Base-by-base conservation (phyloP, 202 grass and related monocot genomes). In the Zoysia matrella region DNA sequence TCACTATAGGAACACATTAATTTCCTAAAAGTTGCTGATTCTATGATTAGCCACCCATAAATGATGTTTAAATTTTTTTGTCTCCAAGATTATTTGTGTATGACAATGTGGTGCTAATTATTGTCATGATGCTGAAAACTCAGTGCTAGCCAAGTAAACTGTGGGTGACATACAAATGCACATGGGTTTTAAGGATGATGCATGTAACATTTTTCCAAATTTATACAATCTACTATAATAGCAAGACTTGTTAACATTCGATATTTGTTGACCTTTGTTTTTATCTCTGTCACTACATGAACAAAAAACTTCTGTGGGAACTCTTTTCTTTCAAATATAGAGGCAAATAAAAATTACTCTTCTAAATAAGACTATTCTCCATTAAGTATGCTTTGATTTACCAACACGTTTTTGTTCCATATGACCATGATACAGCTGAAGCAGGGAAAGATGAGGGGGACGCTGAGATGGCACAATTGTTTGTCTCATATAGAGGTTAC, bases 401-500 rank as follows among this genome's bases (percentile, higher is more conserved):
- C 66, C n/a, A 66, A 15, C 48, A 51, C 39, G 76, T 36, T 36
- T 36, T 36, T 72, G 14, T 65, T 86, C 56, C 46, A 81, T 75
- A 64, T 78, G 86, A 64, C 50, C 52, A 81, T 73, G 50, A 64
- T 47, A 56, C 88, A 89, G 86, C 49, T 63, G 94, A 97, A 77
- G 76, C 83, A 58, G 77, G 40, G 42, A 77, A 85, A 75, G 88
- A 89, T 57, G 84, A 97, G 6, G 62, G 4, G 8, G 91, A 97
- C n/a, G 64, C 82, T 78, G 91, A 97, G 58, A 85, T 92, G 66
- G 57, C 71, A 49, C 89, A 94, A 3, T 44, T 97, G 18, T 97
- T 97, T 68, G 77, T 90, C 60, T 87, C 91, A 11, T 94, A 88
- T 70, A 86, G 91, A 74, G 94, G 94, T 54, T 97, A 94, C 73